These are phyloP conservation scores for Aquilaria malaccensis DNA, from an alignment of 345 rosid species.

Conservation along the genomic window DNA sequence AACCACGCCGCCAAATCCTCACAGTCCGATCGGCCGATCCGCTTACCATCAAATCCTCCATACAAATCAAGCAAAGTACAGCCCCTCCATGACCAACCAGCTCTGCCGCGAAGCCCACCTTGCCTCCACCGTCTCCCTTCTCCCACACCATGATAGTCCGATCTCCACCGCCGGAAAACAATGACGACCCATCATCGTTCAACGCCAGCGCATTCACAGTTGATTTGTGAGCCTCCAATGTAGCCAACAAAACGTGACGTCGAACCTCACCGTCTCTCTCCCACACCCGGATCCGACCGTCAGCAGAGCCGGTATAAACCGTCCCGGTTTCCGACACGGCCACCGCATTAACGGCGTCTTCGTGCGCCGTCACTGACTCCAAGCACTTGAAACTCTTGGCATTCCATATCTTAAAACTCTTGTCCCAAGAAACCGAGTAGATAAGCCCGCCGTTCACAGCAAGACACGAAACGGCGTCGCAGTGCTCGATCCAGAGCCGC, in stretches of 20 bases:
- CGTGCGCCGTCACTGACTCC: conserved; percentile 42
- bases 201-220: conserved; percentile 35
- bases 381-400: conserved; percentile 20
- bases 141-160: conserved; percentile 37
- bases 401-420: conserved; percentile 40
- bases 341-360: conserved; percentile 37
- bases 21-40: conserved; percentile 46
- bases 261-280: conserved; percentile 11
- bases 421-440: conserved; percentile 50
- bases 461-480: conserved; percentile 36
- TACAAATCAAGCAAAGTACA: conserved; percentile 30
- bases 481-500: conserved; percentile 43
- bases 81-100: conserved; percentile 36
- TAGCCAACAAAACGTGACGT: conserved; percentile 24
- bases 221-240: conserved; percentile 32
- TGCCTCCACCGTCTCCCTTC: background rate
- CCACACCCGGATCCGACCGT: conserved; percentile 37
- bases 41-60: conserved; percentile 26
- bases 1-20: conserved; percentile 34
- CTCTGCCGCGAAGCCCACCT: conserved; percentile 23
- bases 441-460: conserved; percentile 23
- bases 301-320: conserved; percentile 38
- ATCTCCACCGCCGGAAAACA: conserved; percentile 40
- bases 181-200: conserved; percentile 23
- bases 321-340: conserved; percentile 28